Percentiles rank a stretch among this genome's conserved stretches.
Evolutionary conservation across 1,284 basidiomycete species (phyloP).

Genomic region (Ceratobasidium papillatum): DNA sequence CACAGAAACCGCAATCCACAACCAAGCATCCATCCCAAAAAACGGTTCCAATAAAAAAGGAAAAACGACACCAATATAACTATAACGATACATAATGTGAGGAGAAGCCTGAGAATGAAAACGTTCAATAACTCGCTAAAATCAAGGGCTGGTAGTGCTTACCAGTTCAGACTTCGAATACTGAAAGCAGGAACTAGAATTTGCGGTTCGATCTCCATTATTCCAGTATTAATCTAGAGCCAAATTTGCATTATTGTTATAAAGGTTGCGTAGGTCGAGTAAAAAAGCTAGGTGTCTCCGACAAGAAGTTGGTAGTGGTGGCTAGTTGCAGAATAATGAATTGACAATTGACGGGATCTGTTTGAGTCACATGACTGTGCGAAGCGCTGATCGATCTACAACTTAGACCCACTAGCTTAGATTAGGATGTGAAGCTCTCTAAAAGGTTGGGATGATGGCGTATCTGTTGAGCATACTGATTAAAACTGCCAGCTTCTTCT

Average conservation of each 20-base stretch:
- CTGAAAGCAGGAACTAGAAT: slow-evolving; percentile 34
- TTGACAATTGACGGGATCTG: not conserved
- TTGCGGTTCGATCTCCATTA: slow-evolving; percentile 17
- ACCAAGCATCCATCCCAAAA: slow-evolving; percentile 73
- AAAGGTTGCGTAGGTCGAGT: no score
- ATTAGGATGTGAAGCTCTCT: no score
- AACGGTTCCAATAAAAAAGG: slow-evolving; percentile 90
- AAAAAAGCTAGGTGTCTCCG: not conserved
- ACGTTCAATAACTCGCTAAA: not conserved
- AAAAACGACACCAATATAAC: slow-evolving; percentile 76
- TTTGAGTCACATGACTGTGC: slow-evolving; percentile 14
- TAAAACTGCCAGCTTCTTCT: no score
- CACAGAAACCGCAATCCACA: slow-evolving; percentile 67
- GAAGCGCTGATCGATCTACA: not conserved
- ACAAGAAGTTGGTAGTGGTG: not conserved
- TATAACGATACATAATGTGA: slow-evolving; percentile 76
- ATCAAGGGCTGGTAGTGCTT: not conserved
- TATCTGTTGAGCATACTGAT: no score
- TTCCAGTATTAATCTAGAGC: not conserved
- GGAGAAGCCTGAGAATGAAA: slow-evolving; percentile 56
- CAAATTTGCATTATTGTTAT: not conserved
- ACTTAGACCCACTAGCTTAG: no score
- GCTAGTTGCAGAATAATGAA: not conserved
- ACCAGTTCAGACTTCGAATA: slow-evolving; percentile 35
- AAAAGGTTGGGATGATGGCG: no score